Evolutionary conservation across 1,284 basidiomycete genomes (phyloP).

Genomic region (Cutaneotrichosporon cavernicola): DNA sequence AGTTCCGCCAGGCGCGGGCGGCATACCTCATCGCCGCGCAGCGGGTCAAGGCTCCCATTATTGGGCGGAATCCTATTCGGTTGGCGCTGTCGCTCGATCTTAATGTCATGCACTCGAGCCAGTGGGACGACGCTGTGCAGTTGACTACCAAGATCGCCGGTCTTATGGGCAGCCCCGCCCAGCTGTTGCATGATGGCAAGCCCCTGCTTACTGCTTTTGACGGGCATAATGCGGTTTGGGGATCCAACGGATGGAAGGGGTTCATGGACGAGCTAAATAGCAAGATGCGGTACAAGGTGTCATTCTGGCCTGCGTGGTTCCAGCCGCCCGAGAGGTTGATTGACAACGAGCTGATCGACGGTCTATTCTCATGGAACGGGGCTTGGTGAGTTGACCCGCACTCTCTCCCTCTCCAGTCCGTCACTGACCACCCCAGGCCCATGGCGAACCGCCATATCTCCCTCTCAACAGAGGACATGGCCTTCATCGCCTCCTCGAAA

Average conservation of each 20-base stretch:
- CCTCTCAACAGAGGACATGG: slow-evolving; percentile 35
- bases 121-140: slow-evolving; percentile 23
- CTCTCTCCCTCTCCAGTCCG: not conserved
- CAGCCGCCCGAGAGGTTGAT: slow-evolving; percentile 42
- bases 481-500: slow-evolving; percentile 46
- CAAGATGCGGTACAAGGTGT: slow-evolving; percentile 34
- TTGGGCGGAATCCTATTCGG: slow-evolving; percentile 20
- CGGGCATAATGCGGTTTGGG: slow-evolving; percentile 40
- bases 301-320: slow-evolving; percentile 53
- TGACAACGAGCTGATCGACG: slow-evolving; percentile 40
- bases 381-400: slow-evolving; percentile 42
- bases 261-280: slow-evolving; percentile 34
- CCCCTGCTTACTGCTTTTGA: slow-evolving; percentile 47
- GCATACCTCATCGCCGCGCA: slow-evolving; percentile 35
- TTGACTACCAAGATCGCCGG: slow-evolving; percentile 30
- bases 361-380: slow-evolving; percentile 49
- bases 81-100: slow-evolving; percentile 52
- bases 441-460: slow-evolving; percentile 31
- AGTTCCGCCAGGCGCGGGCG: slow-evolving; percentile 42
- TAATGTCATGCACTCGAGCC: slow-evolving; percentile 43
- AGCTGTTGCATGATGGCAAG: slow-evolving; percentile 25
- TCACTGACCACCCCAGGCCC: slow-evolving; percentile 33
- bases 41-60: not conserved
- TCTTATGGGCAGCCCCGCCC: slow-evolving; percentile 21
- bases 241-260: slow-evolving; percentile 41